Conservation (phyloP, 768 basidiomycete genomes). For the Russula foetens region DNA sequence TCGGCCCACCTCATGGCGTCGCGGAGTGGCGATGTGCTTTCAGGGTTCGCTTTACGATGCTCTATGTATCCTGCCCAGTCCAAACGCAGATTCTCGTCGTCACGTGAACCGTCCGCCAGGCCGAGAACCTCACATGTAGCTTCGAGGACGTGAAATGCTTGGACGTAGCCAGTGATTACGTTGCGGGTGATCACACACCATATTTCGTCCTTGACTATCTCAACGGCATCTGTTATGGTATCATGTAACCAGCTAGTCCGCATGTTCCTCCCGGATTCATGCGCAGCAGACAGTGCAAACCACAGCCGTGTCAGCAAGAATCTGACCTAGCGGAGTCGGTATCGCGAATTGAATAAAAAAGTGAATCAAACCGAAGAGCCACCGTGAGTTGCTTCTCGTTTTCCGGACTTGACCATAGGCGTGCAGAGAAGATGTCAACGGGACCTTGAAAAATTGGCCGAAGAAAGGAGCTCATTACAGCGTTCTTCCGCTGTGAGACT, state of each 20-base stretch:
- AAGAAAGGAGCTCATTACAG: slow-evolving; percentile 47
- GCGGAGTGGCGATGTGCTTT: slow-evolving; percentile 24
- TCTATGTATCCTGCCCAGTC: slow-evolving; percentile 64
- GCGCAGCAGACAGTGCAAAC: slow-evolving; percentile 50
- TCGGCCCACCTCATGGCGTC: slow-evolving; percentile 55
- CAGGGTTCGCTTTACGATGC: slow-evolving; percentile 15
- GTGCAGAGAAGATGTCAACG: slow-evolving; percentile 31
- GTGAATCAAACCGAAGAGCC: slow-evolving; percentile 42
- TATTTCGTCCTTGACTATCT: slow-evolving; percentile 48
- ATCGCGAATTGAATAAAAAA: neutral
- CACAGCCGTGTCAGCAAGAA: slow-evolving; percentile 57
- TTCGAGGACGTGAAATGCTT: slow-evolving; percentile 53
- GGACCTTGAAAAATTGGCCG: slow-evolving; percentile 29
- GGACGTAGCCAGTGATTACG: slow-evolving; percentile 1
- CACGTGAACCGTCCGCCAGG: slow-evolving; percentile 20
- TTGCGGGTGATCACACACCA: slow-evolving; percentile 43
- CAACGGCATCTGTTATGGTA: slow-evolving; percentile 39
- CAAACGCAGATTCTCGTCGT: slow-evolving; percentile 31
- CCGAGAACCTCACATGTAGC: slow-evolving; percentile 70
- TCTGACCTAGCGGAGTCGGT: slow-evolving; percentile 28
- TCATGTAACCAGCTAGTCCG: slow-evolving; percentile 30
- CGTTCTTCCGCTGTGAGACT: slow-evolving; percentile 27
- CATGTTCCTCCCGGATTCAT: slow-evolving; percentile 14
- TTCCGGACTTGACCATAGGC: slow-evolving; percentile 55
- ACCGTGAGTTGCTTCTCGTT: slow-evolving; percentile 47